Conservation (phyloP, 768 basidiomycete species). For the Suillus occidentalis region DNA sequence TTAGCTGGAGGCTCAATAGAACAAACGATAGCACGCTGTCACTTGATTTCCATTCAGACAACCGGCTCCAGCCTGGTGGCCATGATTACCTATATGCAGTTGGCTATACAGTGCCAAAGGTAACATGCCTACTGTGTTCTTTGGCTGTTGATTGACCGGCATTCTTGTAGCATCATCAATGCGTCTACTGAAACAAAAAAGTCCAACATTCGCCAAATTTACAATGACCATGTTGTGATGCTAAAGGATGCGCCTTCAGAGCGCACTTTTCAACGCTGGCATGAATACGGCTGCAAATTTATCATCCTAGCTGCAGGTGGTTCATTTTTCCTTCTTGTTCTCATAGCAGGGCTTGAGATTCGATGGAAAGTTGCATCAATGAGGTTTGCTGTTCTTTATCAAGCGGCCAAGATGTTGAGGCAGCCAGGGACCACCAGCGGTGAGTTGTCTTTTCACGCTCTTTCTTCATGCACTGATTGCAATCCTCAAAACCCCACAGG, state of each 20-base stretch:
- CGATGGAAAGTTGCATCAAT: not conserved
- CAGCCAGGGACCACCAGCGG: not conserved
- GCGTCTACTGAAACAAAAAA: not conserved
- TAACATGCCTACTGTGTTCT: not conserved
- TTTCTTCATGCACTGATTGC: no score
- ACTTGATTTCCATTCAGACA: not conserved
- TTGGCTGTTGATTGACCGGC: not conserved
- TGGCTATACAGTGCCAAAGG: not conserved
- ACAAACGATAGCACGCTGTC: not conserved
- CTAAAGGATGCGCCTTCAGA: not conserved
- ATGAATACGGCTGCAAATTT: not conserved
- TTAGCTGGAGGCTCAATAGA: not conserved
- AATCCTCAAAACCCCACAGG: no score
- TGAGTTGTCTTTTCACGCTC: no score
- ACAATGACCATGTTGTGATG: not conserved
- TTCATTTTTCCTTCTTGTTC: not conserved
- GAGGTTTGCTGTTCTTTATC: not conserved
- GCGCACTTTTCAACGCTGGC: no score
- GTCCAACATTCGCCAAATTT: not conserved
- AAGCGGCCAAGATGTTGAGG: not conserved
- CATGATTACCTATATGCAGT: not conserved
- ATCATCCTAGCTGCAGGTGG: not conserved
- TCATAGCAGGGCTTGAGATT: not conserved
- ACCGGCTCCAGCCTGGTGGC: not conserved
- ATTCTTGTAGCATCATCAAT: not conserved